A percentile compares a stretch with the other conserved stretches of the same genome.
These are phyloP conservation scores for Aspergillus unguis DNA, from an alignment of 2,329 filamentous ascomycete species.

Conservation along the genomic window DNA sequence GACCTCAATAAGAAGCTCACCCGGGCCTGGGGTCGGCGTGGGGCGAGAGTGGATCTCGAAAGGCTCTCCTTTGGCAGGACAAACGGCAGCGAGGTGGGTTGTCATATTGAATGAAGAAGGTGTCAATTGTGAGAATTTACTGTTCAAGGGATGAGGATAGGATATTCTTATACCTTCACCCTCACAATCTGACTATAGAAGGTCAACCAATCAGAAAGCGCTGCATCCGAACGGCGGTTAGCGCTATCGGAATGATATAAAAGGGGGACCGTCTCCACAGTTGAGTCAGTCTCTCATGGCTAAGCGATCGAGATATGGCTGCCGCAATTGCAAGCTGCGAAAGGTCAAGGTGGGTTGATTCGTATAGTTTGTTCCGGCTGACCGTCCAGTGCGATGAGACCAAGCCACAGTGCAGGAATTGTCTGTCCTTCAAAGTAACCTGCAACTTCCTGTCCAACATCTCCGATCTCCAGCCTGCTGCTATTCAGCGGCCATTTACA, in stretches of 20 bases:
- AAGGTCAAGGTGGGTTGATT: conserved; percentile 46
- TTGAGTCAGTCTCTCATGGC: neutral
- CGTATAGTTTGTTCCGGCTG: neutral
- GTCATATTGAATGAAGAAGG: conserved; percentile 19
- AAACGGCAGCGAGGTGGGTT: conserved; percentile 44
- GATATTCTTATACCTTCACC: conserved; percentile 10
- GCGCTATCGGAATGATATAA: conserved; percentile 16
- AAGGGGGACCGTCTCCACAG: neutral
- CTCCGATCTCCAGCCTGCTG: conserved; percentile 39
- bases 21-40: conserved; percentile 46
- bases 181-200: neutral
- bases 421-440: conserved; percentile 43
- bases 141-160: neutral
- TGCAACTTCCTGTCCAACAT: conserved; percentile 44
- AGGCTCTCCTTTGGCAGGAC: conserved; percentile 33
- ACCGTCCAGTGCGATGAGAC: conserved; percentile 46
- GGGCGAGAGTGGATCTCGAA: conserved; percentile 38
- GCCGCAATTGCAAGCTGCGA: conserved; percentile 52
- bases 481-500: conserved; percentile 19
- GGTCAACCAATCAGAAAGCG: conserved; percentile 22
- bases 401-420: conserved; percentile 45
- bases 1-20: conserved; percentile 48
- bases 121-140: too few relatives aligned
- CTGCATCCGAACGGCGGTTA: conserved; percentile 21
- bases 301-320: conserved; percentile 46